Evolutionary conservation across 768 basidiomycete species (phyloP), one percentile per base, ranked within the genome.

Genomic region (Leucosporidium scottii): DNA sequence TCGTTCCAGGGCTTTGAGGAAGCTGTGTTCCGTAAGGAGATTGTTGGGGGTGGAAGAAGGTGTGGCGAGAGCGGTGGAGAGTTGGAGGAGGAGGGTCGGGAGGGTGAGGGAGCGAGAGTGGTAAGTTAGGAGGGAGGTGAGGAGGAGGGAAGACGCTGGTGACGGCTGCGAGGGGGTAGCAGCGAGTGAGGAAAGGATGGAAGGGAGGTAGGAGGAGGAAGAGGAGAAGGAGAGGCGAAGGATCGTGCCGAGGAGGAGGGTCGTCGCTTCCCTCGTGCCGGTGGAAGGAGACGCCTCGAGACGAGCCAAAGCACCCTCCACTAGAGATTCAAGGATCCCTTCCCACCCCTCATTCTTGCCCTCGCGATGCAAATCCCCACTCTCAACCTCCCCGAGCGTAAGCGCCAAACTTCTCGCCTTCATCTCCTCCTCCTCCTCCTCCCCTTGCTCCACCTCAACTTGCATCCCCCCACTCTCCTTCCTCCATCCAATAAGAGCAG

Each of bases 71-170:
- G 71, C 71, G n/a, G 65, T 34, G 6, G 67, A 56, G 49, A 72
- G 39, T 12, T 57, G 62, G 3, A 36, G 31, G 17, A 72, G 64
- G 59, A 68, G 54, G 7, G 62, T 49, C 3, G 71, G 67, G 8
- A 72, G 12, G 9, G 62, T 36, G 28, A 68, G 39, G 15, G 71
- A 68, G 15, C 67, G 64, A 5, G 71, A 61, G 34, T 72, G 71
- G 55, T 64, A 62, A 0, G 44, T 39, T 64, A 68, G 49, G 62
- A 68, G 67, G 23, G 59, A 27, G 17, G 27, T 3, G 30, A 72
- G 71, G 67, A 72, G 64, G 44, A 39, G 10, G 6, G 53, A 17
- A 15, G 53, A 4, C 7, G 54, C 0, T 0, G 61, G 31, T 1
- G 1, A 31, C 10, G 39, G 28, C 6, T n/a, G 0, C 2, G 28